A percentile compares a stretch with the other conserved stretches of the same genome.
Evolutionary conservation across 495 filamentous ascomycete genomes (phyloP).

Genomic region (Thozetella sp.): DNA sequence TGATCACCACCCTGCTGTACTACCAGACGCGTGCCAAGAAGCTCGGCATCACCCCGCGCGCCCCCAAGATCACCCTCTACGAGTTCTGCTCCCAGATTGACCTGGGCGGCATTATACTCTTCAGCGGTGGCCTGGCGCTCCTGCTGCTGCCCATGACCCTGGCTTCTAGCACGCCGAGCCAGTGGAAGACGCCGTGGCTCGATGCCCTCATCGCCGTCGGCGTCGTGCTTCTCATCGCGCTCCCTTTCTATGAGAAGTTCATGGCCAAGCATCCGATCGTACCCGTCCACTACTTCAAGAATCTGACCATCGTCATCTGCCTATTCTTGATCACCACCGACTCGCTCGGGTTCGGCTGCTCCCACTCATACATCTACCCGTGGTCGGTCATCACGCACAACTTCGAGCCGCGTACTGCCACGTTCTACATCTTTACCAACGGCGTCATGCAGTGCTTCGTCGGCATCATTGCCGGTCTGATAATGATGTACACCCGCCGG

Average conservation of each 20-base stretch:
- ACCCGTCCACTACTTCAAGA: conserved; percentile 43
- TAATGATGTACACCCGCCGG: conserved; percentile 41
- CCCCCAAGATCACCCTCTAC: conserved; percentile 29
- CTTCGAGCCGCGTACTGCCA: conserved; percentile 39
- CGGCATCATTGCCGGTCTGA: conserved; percentile 38
- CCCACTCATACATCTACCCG: conserved; percentile 45
- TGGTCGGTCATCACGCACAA: conserved; percentile 45
- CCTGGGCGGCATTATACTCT: conserved; percentile 41
- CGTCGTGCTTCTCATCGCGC: conserved; percentile 26
- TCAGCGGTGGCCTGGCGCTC: conserved; percentile 36
- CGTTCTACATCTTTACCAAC: conserved; percentile 46
- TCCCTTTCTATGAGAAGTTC: conserved; percentile 46
- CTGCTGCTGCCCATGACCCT: conserved; percentile 34
- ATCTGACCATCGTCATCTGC: conserved; percentile 37
- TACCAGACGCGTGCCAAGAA: conserved; percentile 39
- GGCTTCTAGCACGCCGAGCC: conserved; percentile 28
- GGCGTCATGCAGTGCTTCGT: conserved; percentile 43
- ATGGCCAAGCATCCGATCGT: conserved; percentile 44
- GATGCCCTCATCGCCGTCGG: conserved; percentile 42
- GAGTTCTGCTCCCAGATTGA: conserved; percentile 50
- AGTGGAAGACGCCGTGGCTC: conserved; percentile 45
- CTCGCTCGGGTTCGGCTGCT: conserved; percentile 36
- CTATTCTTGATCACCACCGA: conserved; percentile 38
- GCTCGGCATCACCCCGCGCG: conserved; percentile 24
- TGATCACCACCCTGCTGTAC: conserved; percentile 45